A percentile compares a stretch with the other conserved stretches of the same genome.
phyloP scores from a whole-genome alignment of 257 asterid genomes.

The Fraxinus pennsylvanica region DNA sequence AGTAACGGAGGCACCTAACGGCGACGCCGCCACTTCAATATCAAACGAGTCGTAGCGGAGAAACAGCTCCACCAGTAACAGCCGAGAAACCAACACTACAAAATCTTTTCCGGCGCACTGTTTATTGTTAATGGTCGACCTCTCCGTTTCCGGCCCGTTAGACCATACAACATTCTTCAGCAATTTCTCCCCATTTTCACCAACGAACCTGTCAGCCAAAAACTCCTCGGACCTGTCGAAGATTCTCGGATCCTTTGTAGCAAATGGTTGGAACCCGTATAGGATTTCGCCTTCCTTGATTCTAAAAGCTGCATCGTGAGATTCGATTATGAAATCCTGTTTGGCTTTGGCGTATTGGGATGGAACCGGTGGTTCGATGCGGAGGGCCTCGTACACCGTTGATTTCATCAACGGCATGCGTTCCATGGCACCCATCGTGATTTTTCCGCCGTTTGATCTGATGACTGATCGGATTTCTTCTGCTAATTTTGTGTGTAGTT shows the following conservation, averaged over 20 bases:
- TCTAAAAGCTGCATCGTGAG: constrained; percentile 65
- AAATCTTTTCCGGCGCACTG: constrained; percentile 94
- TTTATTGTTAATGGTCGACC: constrained; percentile 51
- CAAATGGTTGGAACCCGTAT: constrained; percentile 81
- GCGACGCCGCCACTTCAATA: constrained; percentile 53
- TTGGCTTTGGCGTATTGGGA: constrained; percentile 75
- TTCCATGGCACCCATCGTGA: constrained; percentile 66
- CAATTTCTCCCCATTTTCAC: constrained; percentile 62
- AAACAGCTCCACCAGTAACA: constrained; percentile 81
- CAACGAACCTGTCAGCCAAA: constrained; percentile 64
- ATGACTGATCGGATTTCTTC: constrained; percentile 60
- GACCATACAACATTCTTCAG: constrained; percentile 81
- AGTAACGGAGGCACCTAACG: constrained; percentile 69
- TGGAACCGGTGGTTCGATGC: constrained; percentile 82
- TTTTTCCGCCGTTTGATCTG: constrained; percentile 39
- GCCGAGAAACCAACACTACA: constrained; percentile 65
- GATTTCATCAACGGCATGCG: constrained; percentile 75
- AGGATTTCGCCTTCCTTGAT: constrained; percentile 69
- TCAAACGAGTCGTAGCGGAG: constrained; percentile 79
- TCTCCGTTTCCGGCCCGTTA: constrained; percentile 70
- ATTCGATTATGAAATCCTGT: constrained; percentile 56
- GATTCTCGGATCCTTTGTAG: constrained; percentile 71
- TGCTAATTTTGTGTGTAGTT: constrained; percentile 57
- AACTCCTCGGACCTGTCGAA: constrained; percentile 74
- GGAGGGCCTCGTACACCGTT: constrained; percentile 64